Base-by-base conservation (phyloP, 2,329 filamentous ascomycete genomes). In the Magnaporthiopsis poae region DNA sequence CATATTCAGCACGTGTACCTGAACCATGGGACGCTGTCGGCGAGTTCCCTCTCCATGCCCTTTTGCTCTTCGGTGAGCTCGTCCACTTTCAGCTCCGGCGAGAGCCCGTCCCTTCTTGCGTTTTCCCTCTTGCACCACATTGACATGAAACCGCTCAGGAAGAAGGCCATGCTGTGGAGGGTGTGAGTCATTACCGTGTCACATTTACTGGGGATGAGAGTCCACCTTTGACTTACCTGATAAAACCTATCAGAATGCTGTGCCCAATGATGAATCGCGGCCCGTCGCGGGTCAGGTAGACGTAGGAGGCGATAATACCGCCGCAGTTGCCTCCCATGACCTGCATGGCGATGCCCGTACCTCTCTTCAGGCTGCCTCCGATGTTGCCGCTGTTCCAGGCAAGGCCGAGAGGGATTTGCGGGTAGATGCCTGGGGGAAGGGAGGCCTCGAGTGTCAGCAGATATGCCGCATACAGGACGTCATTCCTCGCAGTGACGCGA, bases 311-410 rank as follows among this genome's bases (percentile, higher is more conserved):
- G n/a, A 71, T 64, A 27, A 71, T 71, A 15, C 70, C 70, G 13
- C 70, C 70, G 35, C 68, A 69, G 59, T 71, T 71, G 15, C 69
- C 70, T 7, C 69, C 68, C 69, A 70, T 70, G 33, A 70, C 69
- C 64, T 71, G 70, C 70, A 71, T 71, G 15, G 70, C 69, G 15
- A 96, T 79, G 0, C 90, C 90, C 31, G 96, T 88, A 59, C 92
- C 92, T 52, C 92, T 86, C 80, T 96, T 96, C 77, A 96, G 96
- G 3, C 93, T 90, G 21, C 93, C 90, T 77, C 96, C 92, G 59
- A 88, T 85, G 69, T 96, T 96, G 78, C 96, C 96, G 64, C 88
- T 87, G 25, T 88, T 82, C 93, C 93, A 96, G 1, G 88, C 87
- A 69, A 96, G 91, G 0, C 91, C 96, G 73, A 96, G 94, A 5